These are phyloP conservation scores for Gracilaria vermiculophylla DNA, from an alignment of 23 red algal species.

Conservation along the genomic window DNA sequence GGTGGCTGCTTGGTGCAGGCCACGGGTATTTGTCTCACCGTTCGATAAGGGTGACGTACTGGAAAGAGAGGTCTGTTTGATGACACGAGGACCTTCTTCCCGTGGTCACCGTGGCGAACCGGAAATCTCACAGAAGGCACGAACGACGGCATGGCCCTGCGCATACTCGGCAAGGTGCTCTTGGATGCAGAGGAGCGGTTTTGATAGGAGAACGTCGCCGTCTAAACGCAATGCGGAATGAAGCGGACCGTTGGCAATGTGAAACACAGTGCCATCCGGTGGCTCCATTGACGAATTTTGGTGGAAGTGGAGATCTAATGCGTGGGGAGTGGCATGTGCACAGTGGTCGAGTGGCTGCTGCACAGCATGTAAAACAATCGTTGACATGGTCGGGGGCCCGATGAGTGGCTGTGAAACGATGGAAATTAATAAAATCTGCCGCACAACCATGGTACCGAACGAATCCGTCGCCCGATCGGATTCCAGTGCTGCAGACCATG, in stretches of 20 bases:
- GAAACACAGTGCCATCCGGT: neutral
- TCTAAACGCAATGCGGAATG: neutral
- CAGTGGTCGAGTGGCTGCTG: neutral
- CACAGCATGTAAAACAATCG: neutral
- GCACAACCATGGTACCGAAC: neutral
- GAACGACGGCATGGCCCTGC: neutral
- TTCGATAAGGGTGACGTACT: neutral
- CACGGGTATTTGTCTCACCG: neutral
- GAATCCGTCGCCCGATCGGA: too few species aligned
- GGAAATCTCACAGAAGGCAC: neutral
- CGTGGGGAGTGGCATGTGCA: neutral
- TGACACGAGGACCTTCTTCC: neutral
- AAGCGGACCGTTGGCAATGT: neutral
- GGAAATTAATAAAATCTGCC: neutral
- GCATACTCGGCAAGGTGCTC: neutral
- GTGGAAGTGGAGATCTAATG: neutral
- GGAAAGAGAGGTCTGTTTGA: neutral
- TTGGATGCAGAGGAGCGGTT: neutral
- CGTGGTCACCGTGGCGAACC: neutral
- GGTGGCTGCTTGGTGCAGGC: neutral
- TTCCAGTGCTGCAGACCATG: too few species aligned
- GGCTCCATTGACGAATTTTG: neutral
- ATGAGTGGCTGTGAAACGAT: neutral
- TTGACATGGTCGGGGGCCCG: neutral
- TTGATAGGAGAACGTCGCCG: neutral